phyloP scores from a whole-genome alignment of 805 yeast species.

The Diddensiella santjacobensis region DNA sequence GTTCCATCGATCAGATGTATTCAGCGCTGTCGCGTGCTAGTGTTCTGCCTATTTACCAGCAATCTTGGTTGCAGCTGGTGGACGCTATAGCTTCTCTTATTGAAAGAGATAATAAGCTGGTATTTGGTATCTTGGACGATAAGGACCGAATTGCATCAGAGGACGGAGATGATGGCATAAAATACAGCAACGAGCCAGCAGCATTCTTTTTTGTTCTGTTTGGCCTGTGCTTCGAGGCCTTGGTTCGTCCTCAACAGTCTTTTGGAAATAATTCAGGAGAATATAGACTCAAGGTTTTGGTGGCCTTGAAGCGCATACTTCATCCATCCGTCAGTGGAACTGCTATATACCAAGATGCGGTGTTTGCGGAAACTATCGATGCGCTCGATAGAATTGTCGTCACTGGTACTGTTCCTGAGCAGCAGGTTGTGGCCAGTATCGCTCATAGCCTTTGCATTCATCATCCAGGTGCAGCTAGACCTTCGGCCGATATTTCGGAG shows the following conservation, averaged over 20 bases:
- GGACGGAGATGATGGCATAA: constrained; percentile 23
- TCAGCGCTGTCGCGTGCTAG: constrained; percentile 35
- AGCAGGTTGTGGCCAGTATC: constrained; percentile 48
- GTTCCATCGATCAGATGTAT: constrained; percentile 34
- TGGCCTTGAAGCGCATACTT: constrained; percentile 54
- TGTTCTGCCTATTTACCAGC: constrained; percentile 46
- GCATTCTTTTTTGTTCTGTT: constrained; percentile 71
- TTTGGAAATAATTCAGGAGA: constrained; percentile 22
- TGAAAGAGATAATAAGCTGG: constrained; percentile 44
- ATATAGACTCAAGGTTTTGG: constrained; percentile 36
- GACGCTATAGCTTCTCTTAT: constrained; percentile 69
- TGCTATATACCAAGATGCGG: constrained; percentile 58
- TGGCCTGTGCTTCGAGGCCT: constrained; percentile 77
- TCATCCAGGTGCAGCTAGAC: constrained; percentile 32
- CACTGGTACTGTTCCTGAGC: constrained; percentile 49
- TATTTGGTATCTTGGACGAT: constrained; percentile 48
- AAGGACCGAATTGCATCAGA: constrained; percentile 45
- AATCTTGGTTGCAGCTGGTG: constrained; percentile 72
- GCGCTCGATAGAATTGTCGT: constrained; percentile 67
- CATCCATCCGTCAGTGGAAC: constrained; percentile 54
- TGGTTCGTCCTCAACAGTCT: constrained; percentile 44
- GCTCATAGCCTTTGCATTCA: constrained; percentile 52
- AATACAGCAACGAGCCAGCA: constrained; percentile 29
- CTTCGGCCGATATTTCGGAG: constrained; percentile 16
- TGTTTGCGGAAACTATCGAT: constrained; percentile 73